Percentiles rank a stretch among this genome's conserved stretches.
phyloP scores from a whole-genome alignment of 164 flowering plant genomes.

The Nymphaea thermarum region DNA sequence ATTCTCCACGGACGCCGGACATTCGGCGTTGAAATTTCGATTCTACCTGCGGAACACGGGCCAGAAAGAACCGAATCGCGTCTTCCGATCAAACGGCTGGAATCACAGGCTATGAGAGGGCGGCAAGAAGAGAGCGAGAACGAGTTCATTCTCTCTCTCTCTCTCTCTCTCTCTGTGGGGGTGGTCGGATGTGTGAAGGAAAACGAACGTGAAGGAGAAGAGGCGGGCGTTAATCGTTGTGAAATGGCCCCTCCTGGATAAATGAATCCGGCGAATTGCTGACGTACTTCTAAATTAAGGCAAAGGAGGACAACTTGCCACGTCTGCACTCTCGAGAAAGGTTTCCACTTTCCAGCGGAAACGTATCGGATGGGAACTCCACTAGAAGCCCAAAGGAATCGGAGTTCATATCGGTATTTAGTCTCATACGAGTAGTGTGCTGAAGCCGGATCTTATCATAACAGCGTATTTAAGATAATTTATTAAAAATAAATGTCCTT shows the following conservation, averaged over 20 bases:
- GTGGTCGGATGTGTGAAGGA: background rate
- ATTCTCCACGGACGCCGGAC: slow-evolving; percentile 2
- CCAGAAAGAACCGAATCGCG: background rate
- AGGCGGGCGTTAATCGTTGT: background rate
- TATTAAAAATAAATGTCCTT: no score
- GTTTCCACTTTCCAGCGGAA: no score
- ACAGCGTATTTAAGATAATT: no score
- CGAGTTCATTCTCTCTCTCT: background rate
- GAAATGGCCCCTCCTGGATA: background rate
- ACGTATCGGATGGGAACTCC: no score
- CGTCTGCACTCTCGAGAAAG: no score
- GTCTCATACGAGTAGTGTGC: no score
- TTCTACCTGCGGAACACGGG: background rate
- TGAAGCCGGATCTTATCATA: no score
- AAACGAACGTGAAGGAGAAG: background rate
- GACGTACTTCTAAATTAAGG: no score
- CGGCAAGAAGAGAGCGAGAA: background rate
- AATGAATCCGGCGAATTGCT: background rate
- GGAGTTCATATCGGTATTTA: no score
- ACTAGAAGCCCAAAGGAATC: no score
- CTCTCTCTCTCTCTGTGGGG: background rate
- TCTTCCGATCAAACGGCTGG: background rate
- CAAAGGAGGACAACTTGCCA: no score
- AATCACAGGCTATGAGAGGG: background rate
- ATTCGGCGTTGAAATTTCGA: background rate